A percentile compares a stretch with the other conserved stretches of the same genome.
These are phyloP conservation scores for Phytophthora sojae DNA, from an alignment of 352 stramenopile species.

Conservation along the genomic window DNA sequence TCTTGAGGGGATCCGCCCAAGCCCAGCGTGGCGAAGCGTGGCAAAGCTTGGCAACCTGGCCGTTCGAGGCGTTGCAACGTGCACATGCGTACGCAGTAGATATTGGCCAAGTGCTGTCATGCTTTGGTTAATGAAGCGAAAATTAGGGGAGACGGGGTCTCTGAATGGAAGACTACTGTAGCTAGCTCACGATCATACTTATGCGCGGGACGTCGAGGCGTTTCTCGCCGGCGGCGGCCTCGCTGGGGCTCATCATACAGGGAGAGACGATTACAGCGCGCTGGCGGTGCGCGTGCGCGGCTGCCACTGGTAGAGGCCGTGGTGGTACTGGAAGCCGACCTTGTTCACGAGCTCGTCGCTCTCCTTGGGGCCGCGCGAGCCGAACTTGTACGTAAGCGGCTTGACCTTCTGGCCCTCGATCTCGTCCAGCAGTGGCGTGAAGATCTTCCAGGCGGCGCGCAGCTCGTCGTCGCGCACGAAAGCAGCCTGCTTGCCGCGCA, in stretches of 20 bases:
- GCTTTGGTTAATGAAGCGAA: constrained; percentile 7
- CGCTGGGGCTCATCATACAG: constrained; percentile 12
- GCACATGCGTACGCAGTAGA: too few relatives aligned
- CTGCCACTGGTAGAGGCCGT: constrained; percentile 80
- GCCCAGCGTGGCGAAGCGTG: too few relatives aligned
- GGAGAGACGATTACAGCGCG: constrained; percentile 48
- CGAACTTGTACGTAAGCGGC: constrained; percentile 94
- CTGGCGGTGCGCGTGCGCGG: constrained; percentile 47
- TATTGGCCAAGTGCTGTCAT: neutral
- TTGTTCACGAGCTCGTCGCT: constrained; percentile 82
- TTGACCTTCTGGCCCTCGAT: constrained; percentile 94
- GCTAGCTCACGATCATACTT: constrained; percentile 37
- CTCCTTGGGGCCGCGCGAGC: constrained; percentile 93
- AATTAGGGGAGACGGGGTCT: neutral
- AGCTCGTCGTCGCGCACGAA: constrained; percentile 99
- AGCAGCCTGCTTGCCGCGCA: constrained; percentile 94
- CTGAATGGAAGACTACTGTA: constrained; percentile 12
- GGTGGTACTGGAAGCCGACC: constrained; percentile 83
- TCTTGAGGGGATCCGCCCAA: too few relatives aligned
- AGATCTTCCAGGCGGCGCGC: constrained; percentile 96
- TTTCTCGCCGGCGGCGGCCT: constrained; percentile 5
- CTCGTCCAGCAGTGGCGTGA: constrained; percentile 97
- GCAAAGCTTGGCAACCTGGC: too few relatives aligned
- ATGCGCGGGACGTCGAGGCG: constrained; percentile 8
- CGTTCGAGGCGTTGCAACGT: too few relatives aligned